Evolutionary conservation across 2,329 filamentous ascomycete genomes (phyloP).

Genomic region (Fusarium concolor): DNA sequence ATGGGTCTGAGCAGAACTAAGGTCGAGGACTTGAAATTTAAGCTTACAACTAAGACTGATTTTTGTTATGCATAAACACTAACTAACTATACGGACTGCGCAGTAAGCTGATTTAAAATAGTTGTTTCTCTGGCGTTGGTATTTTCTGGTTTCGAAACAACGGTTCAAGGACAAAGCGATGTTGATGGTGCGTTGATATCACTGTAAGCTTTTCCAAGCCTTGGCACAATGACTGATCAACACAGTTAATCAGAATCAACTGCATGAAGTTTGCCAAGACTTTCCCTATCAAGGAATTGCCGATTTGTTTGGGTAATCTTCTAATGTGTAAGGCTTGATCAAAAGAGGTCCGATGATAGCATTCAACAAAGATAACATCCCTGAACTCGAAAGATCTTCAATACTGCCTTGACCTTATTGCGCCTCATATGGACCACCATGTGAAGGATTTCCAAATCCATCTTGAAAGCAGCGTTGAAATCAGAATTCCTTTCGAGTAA

Average conservation of each 20-base stretch:
- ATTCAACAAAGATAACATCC: rapidly evolving
- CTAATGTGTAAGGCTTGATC: background rate
- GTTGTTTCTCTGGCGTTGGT: background rate
- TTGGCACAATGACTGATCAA: too few relatives aligned
- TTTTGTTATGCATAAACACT: slow-evolving; percentile 1
- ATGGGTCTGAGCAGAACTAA: background rate
- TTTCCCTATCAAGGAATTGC: too few relatives aligned
- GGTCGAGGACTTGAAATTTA: background rate
- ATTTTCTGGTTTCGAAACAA: rapidly evolving
- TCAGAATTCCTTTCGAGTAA: too few relatives aligned
- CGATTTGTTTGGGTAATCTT: background rate
- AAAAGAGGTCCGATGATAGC: background rate
- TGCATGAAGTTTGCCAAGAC: too few relatives aligned
- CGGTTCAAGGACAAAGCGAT: too few relatives aligned
- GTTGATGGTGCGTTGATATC: too few relatives aligned
- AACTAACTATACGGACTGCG: too few relatives aligned
- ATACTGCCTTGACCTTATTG: background rate
- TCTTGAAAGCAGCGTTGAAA: too few relatives aligned
- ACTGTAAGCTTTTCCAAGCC: too few relatives aligned
- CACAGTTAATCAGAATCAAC: too few relatives aligned
- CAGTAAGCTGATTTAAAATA: background rate
- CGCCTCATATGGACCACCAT: background rate
- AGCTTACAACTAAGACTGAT: background rate
- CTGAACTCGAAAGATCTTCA: background rate
- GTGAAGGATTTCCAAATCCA: background rate